phyloP scores from a whole-genome alignment of 495 filamentous ascomycete genomes.

The Hyaloscypha hepaticicola region DNA sequence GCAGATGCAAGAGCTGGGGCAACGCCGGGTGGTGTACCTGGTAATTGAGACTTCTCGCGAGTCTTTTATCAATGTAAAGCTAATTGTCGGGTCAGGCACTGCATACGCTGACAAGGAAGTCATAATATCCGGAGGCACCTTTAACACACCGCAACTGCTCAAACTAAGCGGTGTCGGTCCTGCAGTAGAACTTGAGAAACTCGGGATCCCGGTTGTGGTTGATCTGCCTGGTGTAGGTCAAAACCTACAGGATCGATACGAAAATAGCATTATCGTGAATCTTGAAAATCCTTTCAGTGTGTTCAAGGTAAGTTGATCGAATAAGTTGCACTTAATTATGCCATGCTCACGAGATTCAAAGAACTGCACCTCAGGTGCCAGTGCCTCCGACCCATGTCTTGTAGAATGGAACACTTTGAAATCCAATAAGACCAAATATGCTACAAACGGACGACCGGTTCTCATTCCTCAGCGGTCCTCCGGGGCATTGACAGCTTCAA shows the following conservation, averaged over 20 bases:
- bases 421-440: constrained; percentile 36
- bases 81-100: neutral
- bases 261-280: constrained; percentile 47
- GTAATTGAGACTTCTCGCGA: neutral
- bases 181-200: constrained; percentile 42
- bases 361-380: constrained; percentile 48
- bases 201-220: constrained; percentile 51
- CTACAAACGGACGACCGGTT: constrained; percentile 46
- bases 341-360: neutral
- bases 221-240: constrained; percentile 61
- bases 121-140: constrained; percentile 59
- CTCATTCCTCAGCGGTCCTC: constrained; percentile 49
- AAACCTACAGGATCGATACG: constrained; percentile 66
- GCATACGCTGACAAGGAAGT: constrained; percentile 43
- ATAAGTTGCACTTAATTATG: no score
- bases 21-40: neutral
- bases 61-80: neutral
- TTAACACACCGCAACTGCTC: constrained; percentile 64
- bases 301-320: neutral
- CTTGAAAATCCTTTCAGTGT: constrained; percentile 36
- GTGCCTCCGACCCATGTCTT: constrained; percentile 49
- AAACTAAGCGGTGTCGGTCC: constrained; percentile 66
- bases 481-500: constrained; percentile 36
- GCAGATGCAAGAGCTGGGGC: constrained; percentile 33
- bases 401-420: constrained; percentile 41